phyloP scores from a whole-genome alignment of 371 early-diverging fungal genomes.

The Mortierella sp. region DNA sequence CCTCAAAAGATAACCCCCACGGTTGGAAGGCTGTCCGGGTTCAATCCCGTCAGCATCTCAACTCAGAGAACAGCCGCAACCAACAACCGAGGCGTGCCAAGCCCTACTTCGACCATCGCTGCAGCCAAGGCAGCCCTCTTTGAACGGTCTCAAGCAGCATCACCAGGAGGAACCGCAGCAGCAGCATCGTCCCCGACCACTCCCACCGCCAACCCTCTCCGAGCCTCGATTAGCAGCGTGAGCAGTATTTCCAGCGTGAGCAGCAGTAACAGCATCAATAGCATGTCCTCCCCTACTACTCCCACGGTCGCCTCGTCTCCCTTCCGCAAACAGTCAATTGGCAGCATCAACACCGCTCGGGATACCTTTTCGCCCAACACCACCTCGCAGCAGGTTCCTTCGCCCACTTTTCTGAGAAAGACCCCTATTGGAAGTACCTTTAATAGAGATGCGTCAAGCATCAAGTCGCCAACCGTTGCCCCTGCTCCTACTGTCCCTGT shows the following conservation, averaged over 20 bases:
- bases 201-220: conserved; percentile 12
- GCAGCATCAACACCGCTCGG: background rate
- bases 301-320: conserved; percentile 23
- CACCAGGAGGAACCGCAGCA: background rate
- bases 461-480: background rate
- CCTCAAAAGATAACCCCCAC: conserved; percentile 7
- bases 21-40: conserved; percentile 23
- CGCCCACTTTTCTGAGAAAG: conserved; percentile 5
- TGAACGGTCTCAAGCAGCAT: conserved; percentile 18
- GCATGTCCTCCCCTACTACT: conserved; percentile 27
- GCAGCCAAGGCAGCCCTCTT: conserved; percentile 37
- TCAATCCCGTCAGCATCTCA: conserved; percentile 18
- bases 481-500: background rate
- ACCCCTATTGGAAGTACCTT: background rate
- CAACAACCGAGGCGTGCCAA: background rate
- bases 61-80: conserved; percentile 3
- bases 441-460: conserved; percentile 1
- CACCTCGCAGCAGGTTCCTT: background rate
- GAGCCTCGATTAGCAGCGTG: conserved; percentile 29
- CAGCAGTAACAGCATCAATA: conserved; percentile 10
- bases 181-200: conserved; percentile 16
- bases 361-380: background rate
- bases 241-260: conserved; percentile 18
- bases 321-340: conserved; percentile 30
- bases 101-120: conserved; percentile 21